phyloP scores from a whole-genome alignment of 805 yeast species.

The Saccharomycopsis olivae region DNA sequence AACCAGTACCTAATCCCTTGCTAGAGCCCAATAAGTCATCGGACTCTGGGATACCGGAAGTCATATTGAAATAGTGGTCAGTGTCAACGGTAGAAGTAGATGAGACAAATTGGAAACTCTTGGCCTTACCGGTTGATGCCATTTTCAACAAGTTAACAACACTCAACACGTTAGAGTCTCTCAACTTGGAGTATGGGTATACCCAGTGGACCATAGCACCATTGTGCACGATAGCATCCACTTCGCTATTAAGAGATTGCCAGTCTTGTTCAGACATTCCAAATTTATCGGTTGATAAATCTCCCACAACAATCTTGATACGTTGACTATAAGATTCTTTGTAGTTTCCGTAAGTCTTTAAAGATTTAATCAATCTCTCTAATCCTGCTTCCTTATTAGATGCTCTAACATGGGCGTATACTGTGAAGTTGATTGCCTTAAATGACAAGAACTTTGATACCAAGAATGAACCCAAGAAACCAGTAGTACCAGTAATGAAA shows the following conservation, averaged over 20 bases:
- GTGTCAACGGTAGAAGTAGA: conserved; percentile 91
- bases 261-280: conserved; percentile 55
- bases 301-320: conserved; percentile 73
- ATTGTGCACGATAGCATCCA: conserved; percentile 86
- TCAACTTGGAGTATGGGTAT: conserved; percentile 79
- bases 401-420: conserved; percentile 91
- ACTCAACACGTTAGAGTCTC: conserved; percentile 89
- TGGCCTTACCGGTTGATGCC: conserved; percentile 72
- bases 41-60: conserved; percentile 70
- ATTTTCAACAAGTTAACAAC: conserved; percentile 75
- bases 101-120: conserved; percentile 82
- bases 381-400: conserved; percentile 54
- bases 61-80: conserved; percentile 63
- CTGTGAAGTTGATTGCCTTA: conserved; percentile 37
- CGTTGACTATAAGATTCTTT: conserved; percentile 24
- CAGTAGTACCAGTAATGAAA: conserved; percentile 92
- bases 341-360: conserved; percentile 79
- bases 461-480: conserved; percentile 89
- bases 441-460: conserved; percentile 65
- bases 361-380: conserved; percentile 64
- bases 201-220: conserved; percentile 99
- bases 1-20: conserved; percentile 77
- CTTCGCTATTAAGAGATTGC: conserved; percentile 40
- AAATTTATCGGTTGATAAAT: conserved; percentile 60
- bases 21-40: conserved; percentile 81